Conservation (phyloP, 495 filamentous ascomycete species). For the Xeromyces bisporus region DNA sequence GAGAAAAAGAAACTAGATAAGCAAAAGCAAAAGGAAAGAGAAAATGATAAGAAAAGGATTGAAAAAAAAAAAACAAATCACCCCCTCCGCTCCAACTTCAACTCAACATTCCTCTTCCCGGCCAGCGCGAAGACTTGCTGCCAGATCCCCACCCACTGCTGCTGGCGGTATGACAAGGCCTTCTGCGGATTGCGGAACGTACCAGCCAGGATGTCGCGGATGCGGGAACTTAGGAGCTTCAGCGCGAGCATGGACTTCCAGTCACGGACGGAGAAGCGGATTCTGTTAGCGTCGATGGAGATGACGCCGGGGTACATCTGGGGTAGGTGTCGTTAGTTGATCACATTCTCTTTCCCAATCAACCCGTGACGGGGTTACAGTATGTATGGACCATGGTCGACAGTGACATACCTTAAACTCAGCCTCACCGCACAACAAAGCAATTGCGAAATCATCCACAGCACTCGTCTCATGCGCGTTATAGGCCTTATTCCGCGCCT, state of each 20-base stretch:
- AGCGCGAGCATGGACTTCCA: conserved; percentile 83
- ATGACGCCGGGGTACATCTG: conserved; percentile 73
- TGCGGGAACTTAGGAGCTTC: conserved; percentile 50
- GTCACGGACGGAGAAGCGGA: conserved; percentile 73
- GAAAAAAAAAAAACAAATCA: neutral
- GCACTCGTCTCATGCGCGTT: conserved; percentile 83
- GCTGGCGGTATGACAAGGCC: conserved; percentile 42
- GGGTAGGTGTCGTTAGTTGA: conserved; percentile 3
- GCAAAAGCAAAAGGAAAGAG: neutral
- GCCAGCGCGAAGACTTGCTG: conserved; percentile 24
- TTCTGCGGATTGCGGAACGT: conserved; percentile 60
- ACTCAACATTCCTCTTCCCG: conserved; percentile 8
- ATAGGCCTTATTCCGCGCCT: conserved; percentile 58
- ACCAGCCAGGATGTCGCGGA: conserved; percentile 53
- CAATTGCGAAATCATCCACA: conserved; percentile 64
- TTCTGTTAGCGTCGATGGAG: conserved; percentile 66
- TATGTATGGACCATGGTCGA: no score
- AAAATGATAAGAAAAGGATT: neutral
- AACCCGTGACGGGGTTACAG: no score
- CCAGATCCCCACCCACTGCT: conserved; percentile 64
- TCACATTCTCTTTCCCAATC: no score
- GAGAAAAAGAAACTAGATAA: neutral
- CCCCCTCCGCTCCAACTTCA: neutral
- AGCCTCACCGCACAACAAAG: conserved; percentile 70
- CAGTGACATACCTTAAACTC: conserved; percentile 45